Base-by-base conservation (phyloP, 768 basidiomycete species). In the Polyporus arcularius region DNA sequence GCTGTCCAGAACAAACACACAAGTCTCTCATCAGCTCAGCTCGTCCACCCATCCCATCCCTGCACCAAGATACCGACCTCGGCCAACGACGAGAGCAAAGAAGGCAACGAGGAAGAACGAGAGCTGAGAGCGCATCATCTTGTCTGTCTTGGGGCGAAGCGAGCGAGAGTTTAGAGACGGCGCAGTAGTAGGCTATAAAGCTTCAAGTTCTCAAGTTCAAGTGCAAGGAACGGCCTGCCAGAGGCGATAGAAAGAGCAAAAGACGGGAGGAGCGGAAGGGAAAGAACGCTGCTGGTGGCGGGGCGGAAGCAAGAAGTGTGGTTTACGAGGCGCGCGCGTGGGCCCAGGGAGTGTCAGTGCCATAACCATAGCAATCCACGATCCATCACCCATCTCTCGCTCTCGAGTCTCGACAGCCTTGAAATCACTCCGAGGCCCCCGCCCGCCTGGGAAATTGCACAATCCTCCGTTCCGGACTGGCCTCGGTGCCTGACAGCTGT, bases 31-130 rank as follows among this genome's bases (percentile, higher is more conserved):
- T 39, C 32, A 39, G 49, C 21, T 58, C 32, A 28, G 10, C 46
- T 15, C 46, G 28, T 26, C 46, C 9, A 30, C 26, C 6, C 38
- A 50, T 7, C 12, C 46, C 18, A 50, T 10, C 10, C 18, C 18
- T 15, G 4, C 14, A 32, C 30, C 32, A 63, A 21, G 45, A 35
- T 26, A 55, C 66, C 46, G 67, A 86, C 88, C 85, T 84, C 79
- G 85, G 65, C 84, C 78, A 71, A 83, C 84, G 75, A 67, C 58
- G 56, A 87, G 78, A 67, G 74, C 73, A 55, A 73, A 65, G 56
- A 82, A 66, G 48, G 78, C 70, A 63, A 71, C 55, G 60, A 76
- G 47, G 63, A 69, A 64, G 58, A 67, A 9, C 31, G 71, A 58
- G 39, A 59, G 39, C 41, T 55, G 51, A 57, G 55, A 43, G 26